Conservation (phyloP, 768 basidiomycete genomes). For the Tulasnella calospora region DNA sequence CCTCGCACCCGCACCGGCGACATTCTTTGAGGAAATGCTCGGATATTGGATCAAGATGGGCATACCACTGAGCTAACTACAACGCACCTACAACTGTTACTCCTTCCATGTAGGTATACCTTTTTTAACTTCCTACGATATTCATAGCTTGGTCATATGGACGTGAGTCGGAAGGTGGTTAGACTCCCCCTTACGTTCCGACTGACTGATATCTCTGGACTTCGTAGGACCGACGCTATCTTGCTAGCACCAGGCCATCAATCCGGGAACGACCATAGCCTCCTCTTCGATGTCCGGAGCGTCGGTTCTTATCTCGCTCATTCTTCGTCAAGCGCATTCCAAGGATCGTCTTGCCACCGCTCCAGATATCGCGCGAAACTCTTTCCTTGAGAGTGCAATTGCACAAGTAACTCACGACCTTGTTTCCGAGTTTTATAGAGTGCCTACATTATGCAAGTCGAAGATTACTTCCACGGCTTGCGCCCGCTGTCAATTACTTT, state of each 20-base stretch:
- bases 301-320: background rate
- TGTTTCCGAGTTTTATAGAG: background rate
- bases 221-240: background rate
- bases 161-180: constrained; percentile 13
- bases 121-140: background rate
- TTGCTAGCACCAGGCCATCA: background rate
- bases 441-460: too few relatives aligned
- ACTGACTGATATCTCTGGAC: background rate
- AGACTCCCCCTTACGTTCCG: background rate
- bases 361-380: constrained; percentile 9
- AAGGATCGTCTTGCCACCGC: background rate
- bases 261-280: background rate
- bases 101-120: background rate
- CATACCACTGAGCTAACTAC: background rate
- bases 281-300: constrained; percentile 8
- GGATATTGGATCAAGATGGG: background rate
- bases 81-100: too few relatives aligned
- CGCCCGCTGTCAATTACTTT: constrained; percentile 21
- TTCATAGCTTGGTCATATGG: constrained; percentile 13
- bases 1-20: too few relatives aligned
- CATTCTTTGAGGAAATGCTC: constrained; percentile 19
- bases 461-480: constrained; percentile 19
- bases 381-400: background rate
- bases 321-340: constrained; percentile 4
- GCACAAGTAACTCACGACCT: background rate